Evolutionary conservation across 2,329 filamentous ascomycete genomes (phyloP), one percentile per base, ranked within the genome.

Genomic region (Corynespora cassiicola): DNA sequence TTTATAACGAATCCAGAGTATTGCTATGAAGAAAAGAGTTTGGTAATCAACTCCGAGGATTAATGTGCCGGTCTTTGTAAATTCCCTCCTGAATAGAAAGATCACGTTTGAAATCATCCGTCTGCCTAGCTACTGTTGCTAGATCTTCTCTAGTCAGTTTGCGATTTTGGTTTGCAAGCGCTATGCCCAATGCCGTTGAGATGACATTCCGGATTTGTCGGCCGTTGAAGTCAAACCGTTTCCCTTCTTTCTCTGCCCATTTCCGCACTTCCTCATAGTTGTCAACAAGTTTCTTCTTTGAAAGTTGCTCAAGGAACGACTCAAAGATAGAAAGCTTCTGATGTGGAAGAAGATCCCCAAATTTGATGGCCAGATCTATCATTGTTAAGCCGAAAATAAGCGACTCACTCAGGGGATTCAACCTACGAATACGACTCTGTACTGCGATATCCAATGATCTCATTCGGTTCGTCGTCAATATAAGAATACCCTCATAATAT

Each of bases 311-410:
- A 5, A 71, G 59, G 6, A 63, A 63, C 1, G 54, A 42, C 4
- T 47, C 76, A 8, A 15, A 39, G 20, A 40, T 40, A 11, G 4
- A 3, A 6, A 12, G 23, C 22, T 40, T 12, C 18, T 40, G 37
- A 6, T 40, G 31, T 22, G n/a, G 18, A 70, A 50, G 75, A 71
- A 17, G 77, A 59, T 2, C 76, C 62, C 1, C 75, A 58, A 14
- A 79, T 63, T n/a, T 71, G 69, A 21, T 72, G 68, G 74, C 73
- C 76, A 42, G 64, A 66, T 1, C 27, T 10, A 8, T 29, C 21
- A 28, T 11, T 36, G n/a, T 4, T 4, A 14, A 14, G 16, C 7
- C 14, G 19, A 23, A 14, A 11, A 21, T 14, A 17, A 21, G 19
- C 7, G 10, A n/a, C n/a, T n/a, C n/a, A n/a, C n/a, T n/a, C n/a